Base-by-base conservation (phyloP, 2,329 filamentous ascomycete species). In the Aaosphaeria arxii region DNA sequence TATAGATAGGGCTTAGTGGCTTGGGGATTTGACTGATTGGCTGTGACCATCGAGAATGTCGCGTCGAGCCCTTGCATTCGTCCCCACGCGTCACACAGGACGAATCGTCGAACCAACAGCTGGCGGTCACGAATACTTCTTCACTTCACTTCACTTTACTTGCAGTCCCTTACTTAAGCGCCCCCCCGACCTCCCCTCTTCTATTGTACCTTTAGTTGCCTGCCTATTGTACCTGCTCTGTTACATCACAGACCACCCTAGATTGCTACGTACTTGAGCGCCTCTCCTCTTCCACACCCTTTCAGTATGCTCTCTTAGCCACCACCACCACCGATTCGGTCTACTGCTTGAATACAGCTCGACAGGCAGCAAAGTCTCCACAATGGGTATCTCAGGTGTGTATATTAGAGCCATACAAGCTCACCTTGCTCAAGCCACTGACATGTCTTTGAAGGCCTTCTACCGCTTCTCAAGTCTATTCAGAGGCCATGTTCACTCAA, bases 381-480 rank as follows among this genome's bases (percentile, higher is more conserved):
- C 55, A 30, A 73, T 73, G 70, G 70, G 70, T 49, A 72, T 73
- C 49, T 67, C 67, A 35, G 71, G 70, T 71, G 46, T 11, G 61
- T 50, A 9, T 24, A 40, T 13, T 24, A 36, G 17, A 24, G 4
- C 33, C 33, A 36, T n/a, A 36, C n/a, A 36, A 24, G 9, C 33
- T 24, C 24, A 40, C 24, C 39, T 17, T 24, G 2, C 11, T 4
- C 9, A 40, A 11, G 39, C 39, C 39, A 40, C 39, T 40, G 7
- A 11, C 39, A 40, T 28, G 24, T 4, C 39, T 17, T 40, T 40
- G n/a, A 36, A 91, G 92, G 94, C 40, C 83, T 99, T 46, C 80
- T 97, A 32, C 90, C 90, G 35, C 79, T 97, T 51, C 84, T 99
- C 52, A 97, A 97, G 73, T 97, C 94, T 41, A 97, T 99, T 46